These are phyloP conservation scores for Suillus bovinus DNA, from an alignment of 768 basidiomycete species.

Conservation along the genomic window DNA sequence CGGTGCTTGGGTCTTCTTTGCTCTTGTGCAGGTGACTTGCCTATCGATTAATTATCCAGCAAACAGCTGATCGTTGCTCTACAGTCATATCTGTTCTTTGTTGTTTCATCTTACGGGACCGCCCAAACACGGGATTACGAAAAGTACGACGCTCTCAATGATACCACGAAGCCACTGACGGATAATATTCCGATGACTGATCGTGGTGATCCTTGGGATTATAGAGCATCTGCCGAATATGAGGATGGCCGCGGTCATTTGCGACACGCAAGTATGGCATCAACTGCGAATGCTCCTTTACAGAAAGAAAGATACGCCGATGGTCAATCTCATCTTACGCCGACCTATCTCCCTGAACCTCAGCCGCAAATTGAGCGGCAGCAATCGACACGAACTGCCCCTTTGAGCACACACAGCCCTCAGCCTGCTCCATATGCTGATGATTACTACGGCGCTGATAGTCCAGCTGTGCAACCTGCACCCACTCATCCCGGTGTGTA, in stretches of 20 bases:
- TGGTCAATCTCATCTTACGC: slow-evolving; percentile 26
- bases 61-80: slow-evolving; percentile 7
- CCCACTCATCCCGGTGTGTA: slow-evolving; percentile 51
- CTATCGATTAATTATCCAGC: neutral
- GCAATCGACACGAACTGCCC: slow-evolving; percentile 20
- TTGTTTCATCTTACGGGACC: slow-evolving; percentile 64
- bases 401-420: slow-evolving; percentile 36
- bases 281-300: slow-evolving; percentile 51
- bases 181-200: slow-evolving; percentile 64
- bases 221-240: slow-evolving; percentile 49
- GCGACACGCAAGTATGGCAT: slow-evolving; percentile 58
- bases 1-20: slow-evolving; percentile 80
- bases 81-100: slow-evolving; percentile 50
- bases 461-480: slow-evolving; percentile 37
- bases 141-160: slow-evolving; percentile 75
- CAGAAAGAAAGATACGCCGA: slow-evolving; percentile 47
- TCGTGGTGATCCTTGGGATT: slow-evolving; percentile 72
- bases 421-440: slow-evolving; percentile 42
- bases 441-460: slow-evolving; percentile 27
- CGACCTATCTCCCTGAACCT: slow-evolving; percentile 34
- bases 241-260: slow-evolving; percentile 43
- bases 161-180: slow-evolving; percentile 51
- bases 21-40: slow-evolving; percentile 71
- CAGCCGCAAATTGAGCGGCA: slow-evolving; percentile 21
- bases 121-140: slow-evolving; percentile 80